A percentile compares a stretch with the other conserved stretches of the same genome.
phyloP scores from a whole-genome alignment of 331 rosid genomes.

The Ulmus americana region DNA sequence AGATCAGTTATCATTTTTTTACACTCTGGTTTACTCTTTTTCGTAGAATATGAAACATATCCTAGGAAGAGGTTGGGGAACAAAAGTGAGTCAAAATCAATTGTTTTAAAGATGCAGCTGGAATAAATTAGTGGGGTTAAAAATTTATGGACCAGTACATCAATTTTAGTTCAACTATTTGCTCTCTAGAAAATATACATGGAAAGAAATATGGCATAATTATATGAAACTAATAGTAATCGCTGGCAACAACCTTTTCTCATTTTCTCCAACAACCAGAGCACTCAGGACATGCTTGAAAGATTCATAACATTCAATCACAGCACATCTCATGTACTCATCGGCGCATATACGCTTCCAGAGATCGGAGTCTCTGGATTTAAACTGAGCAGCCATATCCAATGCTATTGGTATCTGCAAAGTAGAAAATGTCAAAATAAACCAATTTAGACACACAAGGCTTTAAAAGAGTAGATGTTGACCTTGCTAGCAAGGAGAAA shows the following conservation, averaged over 20 bases:
- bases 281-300: slow-evolving; percentile 55
- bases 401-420: slow-evolving; percentile 84
- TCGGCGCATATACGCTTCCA: slow-evolving; percentile 93
- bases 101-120: not conserved
- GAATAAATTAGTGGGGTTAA: not conserved
- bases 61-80: not conserved
- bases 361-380: slow-evolving; percentile 74
- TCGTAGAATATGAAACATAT: not conserved
- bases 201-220: slow-evolving; percentile 3
- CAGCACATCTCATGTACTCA: slow-evolving; percentile 97
- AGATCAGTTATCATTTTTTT: not conserved
- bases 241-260: slow-evolving; percentile 58
- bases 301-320: slow-evolving; percentile 87
- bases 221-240: slow-evolving; percentile 16
- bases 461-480: slow-evolving; percentile 20
- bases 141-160: not conserved
- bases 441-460: slow-evolving; percentile 16
- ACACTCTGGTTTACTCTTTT: not conserved
- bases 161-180: not conserved
- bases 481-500: slow-evolving; percentile 99
- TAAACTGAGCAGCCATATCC: slow-evolving; percentile 94
- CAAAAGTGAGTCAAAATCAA: not conserved
- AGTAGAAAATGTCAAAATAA: slow-evolving; percentile 33
- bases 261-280: slow-evolving; percentile 83
- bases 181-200: not conserved